A percentile compares a stretch with the other conserved stretches of the same genome.
Evolutionary conservation across 1,284 basidiomycete genomes (phyloP).

Genomic region (Trichosporon ovoides): DNA sequence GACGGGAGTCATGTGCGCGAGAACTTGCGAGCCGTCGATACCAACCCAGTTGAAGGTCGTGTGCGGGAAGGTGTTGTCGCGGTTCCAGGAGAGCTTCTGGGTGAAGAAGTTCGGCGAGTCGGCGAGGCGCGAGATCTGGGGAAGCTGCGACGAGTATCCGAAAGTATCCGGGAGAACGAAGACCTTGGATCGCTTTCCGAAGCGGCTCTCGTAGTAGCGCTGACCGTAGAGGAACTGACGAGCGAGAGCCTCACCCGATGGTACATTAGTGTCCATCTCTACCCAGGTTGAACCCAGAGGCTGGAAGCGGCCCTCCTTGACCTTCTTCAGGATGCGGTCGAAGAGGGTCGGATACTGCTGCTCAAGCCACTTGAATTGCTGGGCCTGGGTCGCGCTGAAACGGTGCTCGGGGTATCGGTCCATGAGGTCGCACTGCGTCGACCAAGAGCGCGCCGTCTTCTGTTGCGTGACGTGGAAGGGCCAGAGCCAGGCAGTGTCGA

Average conservation of each 20-base stretch:
- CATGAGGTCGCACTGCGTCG: conserved; percentile 83
- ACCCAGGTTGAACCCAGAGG: conserved; percentile 51
- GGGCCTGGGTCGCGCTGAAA: conserved; percentile 84
- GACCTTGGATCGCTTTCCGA: conserved; percentile 66
- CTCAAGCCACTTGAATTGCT: conserved; percentile 96
- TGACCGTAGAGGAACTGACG: conserved; percentile 91
- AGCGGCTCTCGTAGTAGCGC: conserved; percentile 76
- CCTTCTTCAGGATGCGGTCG: conserved; percentile 68
- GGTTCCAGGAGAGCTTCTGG: conserved; percentile 66
- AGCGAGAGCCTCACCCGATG: conserved; percentile 80
- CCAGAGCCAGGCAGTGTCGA: conserved; percentile 84
- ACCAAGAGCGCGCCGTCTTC: conserved; percentile 92
- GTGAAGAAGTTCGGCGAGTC: conserved; percentile 97
- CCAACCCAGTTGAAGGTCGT: conserved; percentile 98
- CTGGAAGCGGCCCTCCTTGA: conserved; percentile 71
- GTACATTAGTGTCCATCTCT: conserved; percentile 92
- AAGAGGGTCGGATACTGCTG: conserved; percentile 85
- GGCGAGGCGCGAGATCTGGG: conserved; percentile 76
- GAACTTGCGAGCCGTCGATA: conserved; percentile 59
- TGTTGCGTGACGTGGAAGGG: conserved; percentile 92
- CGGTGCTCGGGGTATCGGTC: conserved; percentile 92
- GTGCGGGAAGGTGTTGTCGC: conserved; percentile 78
- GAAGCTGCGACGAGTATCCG: conserved; percentile 85
- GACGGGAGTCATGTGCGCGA: conserved; percentile 93
- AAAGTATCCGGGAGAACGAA: conserved; percentile 72